Evolutionary conservation across 306 rosid species (phyloP).

Genomic region (Lotus japonicus): DNA sequence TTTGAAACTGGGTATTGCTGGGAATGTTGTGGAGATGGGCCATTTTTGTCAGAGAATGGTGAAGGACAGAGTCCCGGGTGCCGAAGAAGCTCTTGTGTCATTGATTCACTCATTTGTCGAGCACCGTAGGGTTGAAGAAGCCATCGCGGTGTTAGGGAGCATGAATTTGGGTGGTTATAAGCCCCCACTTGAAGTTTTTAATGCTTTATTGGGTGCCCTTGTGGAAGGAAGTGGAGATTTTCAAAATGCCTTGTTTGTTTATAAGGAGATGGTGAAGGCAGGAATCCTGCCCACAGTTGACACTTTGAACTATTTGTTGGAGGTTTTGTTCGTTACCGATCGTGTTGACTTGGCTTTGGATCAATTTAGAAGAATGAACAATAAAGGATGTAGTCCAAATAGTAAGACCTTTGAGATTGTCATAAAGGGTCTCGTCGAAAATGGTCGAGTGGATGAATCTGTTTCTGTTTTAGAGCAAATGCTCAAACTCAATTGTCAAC

Average conservation of each 20-base stretch:
- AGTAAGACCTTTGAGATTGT: constrained; percentile 61
- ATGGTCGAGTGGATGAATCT: constrained; percentile 59
- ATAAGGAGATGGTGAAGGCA: constrained; percentile 84
- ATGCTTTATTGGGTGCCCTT: constrained; percentile 57
- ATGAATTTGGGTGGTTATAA: constrained; percentile 49
- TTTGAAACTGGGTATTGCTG: constrained; percentile 73
- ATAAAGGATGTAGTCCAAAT: constrained; percentile 74
- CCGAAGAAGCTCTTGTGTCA: constrained; percentile 49
- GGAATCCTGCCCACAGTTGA: constrained; percentile 55
- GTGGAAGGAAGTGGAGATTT: constrained; percentile 44
- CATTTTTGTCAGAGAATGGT: constrained; percentile 49
- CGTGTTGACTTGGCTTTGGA: constrained; percentile 57
- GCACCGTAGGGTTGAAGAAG: constrained; percentile 53
- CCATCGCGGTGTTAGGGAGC: constrained; percentile 43
- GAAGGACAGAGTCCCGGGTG: constrained; percentile 51
- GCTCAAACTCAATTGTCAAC: constrained; percentile 35
- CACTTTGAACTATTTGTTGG: constrained; percentile 72
- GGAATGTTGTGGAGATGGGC: constrained; percentile 54
- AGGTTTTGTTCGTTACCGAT: constrained; percentile 39
- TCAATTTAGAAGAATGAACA: constrained; percentile 74
- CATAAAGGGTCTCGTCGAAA: constrained; percentile 44
- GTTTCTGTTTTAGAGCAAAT: constrained; percentile 40
- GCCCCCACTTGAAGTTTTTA: constrained; percentile 48
- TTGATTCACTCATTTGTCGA: constrained; percentile 44
- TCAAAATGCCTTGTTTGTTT: constrained; percentile 57